Evolutionary conservation across 2,329 filamentous ascomycete genomes (phyloP), one percentile per base, ranked within the genome.

Genomic region (Neonectria hederae): DNA sequence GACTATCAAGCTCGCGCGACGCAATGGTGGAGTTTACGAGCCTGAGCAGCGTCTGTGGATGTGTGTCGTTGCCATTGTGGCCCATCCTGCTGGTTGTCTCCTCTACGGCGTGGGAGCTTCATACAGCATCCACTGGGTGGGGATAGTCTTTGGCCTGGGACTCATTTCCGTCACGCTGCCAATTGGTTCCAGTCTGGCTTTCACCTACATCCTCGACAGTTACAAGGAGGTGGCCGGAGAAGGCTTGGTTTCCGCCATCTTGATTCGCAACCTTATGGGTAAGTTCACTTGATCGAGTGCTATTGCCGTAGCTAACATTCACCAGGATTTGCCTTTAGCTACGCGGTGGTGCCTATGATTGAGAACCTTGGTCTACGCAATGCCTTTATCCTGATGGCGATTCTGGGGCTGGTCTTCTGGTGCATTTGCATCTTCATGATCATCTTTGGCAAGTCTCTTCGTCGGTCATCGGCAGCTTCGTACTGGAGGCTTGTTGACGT

Each of bases 41-140:
- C 72, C 72, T 1, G 72, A 74, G 49, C 70, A 74, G 9, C 70
- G 72, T 1, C 65, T 74, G 2, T 74, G 69, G 69, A 66, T 66
- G 3, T 72, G 64, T 13, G 22, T 65, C 17, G 53, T 73, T 42
- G 62, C 72, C 2, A 45, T 73, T 1, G 26, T 73, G 4, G 62
- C 65, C 11, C 72, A 74, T 38, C 72, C 72, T 3, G 59, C 65
- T 3, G 71, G 72, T 0, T 74, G 69, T 40, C 59, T 73, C 1
- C 55, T 73, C n/a, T 73, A 69, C 17, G 69, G 67, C 6, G 66
- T 71, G 2, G 69, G 70, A 1, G 72, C 72, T 26, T 71, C 69
- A 0, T 66, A 70, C 19, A 59, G 65, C 0, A 71, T 74, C 17
- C 71, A 73, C 10, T 73, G 71, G 72, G 53, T 72, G 6, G 71